Evolutionary conservation across 1,139 yeast genomes (phyloP), one percentile per base, ranked within the genome.

Genomic region (Groenewaldozyma auringiensis): DNA sequence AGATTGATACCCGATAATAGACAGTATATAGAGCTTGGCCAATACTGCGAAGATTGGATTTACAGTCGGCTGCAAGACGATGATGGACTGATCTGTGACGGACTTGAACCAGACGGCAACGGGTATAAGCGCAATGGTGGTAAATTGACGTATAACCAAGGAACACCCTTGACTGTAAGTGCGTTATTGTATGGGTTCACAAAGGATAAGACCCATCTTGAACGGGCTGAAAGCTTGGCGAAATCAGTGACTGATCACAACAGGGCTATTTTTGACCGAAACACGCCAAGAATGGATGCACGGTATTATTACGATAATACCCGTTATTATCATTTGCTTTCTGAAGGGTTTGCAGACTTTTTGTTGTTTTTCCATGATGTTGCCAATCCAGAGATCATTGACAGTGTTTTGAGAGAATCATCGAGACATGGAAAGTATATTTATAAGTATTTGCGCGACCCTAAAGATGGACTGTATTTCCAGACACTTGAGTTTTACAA

Each of bases 61-160:
- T 70, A 79, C 53, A 64, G 66, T 42, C 66, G 65, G 27, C 67
- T 81, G 55, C 75, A 72, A 55, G 83, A 78, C 59, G 66, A 62
- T 31, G 84, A 79, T 61, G 72, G 76, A 48, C 69, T 81, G 52
- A 76, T 81, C 45, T 67, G 67, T 62, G 89, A 81, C 60, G 88
- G 88, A 41, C 68, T 79, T 21, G 66, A 61, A 44, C 55, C 54
- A 42, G 81, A 76, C 43, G 72, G 74, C 38, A 67, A 70, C 21
- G 71, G 70, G 27, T 51, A 50, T 45, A 63, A 66, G 21, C 66
- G 72, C 4, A 74, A 78, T 53, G 68, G 68, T 21, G 72, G 72
- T 50, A 81, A 81, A 61, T 79, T 82, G 79, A 72, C 83, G n/a
- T 82, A 82, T 62, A 81, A 81, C 62, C 73, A 78, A 25, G 88